phyloP scores from a whole-genome alignment of 495 filamentous ascomycete species.

The Talaromyces trachyspermus region DNA sequence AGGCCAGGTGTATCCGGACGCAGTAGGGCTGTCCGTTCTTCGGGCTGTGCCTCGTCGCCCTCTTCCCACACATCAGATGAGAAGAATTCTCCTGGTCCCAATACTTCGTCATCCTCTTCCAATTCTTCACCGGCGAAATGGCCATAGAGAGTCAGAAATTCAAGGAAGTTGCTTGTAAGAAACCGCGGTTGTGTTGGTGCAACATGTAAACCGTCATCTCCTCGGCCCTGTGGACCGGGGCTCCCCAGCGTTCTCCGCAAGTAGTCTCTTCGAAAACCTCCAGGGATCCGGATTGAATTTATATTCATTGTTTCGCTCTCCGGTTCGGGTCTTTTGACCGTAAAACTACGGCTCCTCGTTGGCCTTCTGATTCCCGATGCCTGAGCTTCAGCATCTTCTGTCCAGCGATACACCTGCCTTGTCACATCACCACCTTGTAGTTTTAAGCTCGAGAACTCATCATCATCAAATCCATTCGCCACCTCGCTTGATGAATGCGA shows the following conservation, averaged over 20 bases:
- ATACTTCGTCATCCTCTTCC: conserved; percentile 87
- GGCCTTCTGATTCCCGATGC: conserved; percentile 39
- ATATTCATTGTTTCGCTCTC: conserved; percentile 77
- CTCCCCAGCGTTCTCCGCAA: conserved; percentile 61
- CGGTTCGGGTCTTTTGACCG: conserved; percentile 63
- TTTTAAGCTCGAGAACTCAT: conserved; percentile 86
- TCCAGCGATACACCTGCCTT: conserved; percentile 88
- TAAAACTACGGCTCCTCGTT: conserved; percentile 75
- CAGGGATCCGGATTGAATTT: conserved; percentile 79
- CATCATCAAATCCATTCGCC: conserved; percentile 49
- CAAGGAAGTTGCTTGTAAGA: conserved; percentile 85
- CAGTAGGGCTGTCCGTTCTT: conserved; percentile 76
- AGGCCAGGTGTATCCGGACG: conserved; percentile 55
- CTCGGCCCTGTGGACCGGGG: conserved; percentile 42
- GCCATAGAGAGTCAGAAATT: conserved; percentile 89
- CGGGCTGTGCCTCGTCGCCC: conserved; percentile 60
- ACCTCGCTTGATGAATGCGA: conserved; percentile 28
- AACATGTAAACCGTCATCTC: conserved; percentile 20
- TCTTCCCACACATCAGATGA: conserved; percentile 56
- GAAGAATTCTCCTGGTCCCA: conserved; percentile 80
- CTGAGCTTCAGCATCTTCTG: conserved; percentile 65
- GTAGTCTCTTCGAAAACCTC: conserved; percentile 87
- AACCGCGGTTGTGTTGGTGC: conserved; percentile 49
- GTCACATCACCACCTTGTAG: conserved; percentile 93
- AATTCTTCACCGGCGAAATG: conserved; percentile 96